Evolutionary conservation across 1,284 basidiomycete species (phyloP), one percentile per base, ranked within the genome.

Genomic region (Porogramme epimiltina): DNA sequence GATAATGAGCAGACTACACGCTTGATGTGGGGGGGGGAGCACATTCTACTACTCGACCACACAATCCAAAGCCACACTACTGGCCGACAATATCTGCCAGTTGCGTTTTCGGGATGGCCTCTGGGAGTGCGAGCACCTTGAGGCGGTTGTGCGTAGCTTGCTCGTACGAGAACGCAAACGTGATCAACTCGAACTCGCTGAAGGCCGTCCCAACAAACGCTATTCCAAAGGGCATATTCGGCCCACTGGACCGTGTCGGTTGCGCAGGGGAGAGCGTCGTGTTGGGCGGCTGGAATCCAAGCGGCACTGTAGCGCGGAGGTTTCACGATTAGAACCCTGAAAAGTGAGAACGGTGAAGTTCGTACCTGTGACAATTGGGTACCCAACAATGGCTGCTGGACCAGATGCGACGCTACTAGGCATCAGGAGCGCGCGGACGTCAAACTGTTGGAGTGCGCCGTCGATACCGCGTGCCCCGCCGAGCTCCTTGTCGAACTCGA

Each of bases 391-490:
- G 1, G 74, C 75, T 1, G 76, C 66, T 0, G 70, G 67, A 1
- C 51, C 55, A 0, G 65, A 68, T 49, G 54, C 60, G 46, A 66
- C 64, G 48, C 60, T 62, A 6, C 70, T 71, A 1, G 79, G 76
- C 9, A 78, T 51, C 16, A 80, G 25, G 19, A 80, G 58, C 13
- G 77, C 79, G 54, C 23, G 23, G 24, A 45, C 33, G 36, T 38
- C 36, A 22, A 45, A 70, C 45, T 59, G 60, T 50, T 78, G 65
- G 25, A 87, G 62, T 0, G 75, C 78, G 15, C 77, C 80, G 56
- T 86, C 83, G 34, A 87, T 87, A 1, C 84, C 84, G 16, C 73
- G 65, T 8, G 76, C 78, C 4, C 66, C 70, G 0, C 82, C 82
- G 4, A 84, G 71, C 15, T 82, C 79, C 22, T 72, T 68, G 60